These are phyloP conservation scores for Stentor coeruleus DNA, from an alignment of 73 alveolate genomes.

Conservation along the genomic window DNA sequence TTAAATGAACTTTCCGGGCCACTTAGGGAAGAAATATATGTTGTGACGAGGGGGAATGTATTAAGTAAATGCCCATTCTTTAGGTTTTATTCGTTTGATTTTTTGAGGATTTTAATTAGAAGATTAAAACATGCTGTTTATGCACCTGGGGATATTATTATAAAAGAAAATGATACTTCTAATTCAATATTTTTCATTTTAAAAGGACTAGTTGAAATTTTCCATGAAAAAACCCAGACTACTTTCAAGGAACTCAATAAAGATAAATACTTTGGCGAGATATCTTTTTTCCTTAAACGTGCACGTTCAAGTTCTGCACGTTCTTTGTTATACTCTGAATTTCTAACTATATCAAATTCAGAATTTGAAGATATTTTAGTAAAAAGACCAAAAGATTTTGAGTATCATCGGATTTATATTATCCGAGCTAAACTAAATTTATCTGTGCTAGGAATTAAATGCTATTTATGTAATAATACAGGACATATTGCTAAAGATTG, in stretches of 20 bases:
- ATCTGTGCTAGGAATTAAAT: neutral
- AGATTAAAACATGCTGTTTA: conserved; percentile 55
- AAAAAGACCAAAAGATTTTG: neutral
- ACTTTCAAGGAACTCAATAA: neutral
- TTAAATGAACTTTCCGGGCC: conserved; percentile 24
- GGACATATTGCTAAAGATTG: conserved; percentile 5
- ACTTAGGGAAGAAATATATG: conserved; percentile 36
- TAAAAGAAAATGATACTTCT: conserved; percentile 73
- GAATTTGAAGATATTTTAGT: neutral
- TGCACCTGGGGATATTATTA: conserved; percentile 62
- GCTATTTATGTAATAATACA: neutral
- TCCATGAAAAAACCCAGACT: conserved; percentile 23
- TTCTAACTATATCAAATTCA: neutral
- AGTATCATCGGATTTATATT: neutral
- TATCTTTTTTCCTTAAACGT: conserved; percentile 44
- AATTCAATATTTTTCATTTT: conserved; percentile 56
- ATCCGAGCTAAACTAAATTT: neutral
- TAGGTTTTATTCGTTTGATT: neutral
- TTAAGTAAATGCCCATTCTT: conserved; percentile 29
- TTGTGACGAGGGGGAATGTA: conserved; percentile 30
- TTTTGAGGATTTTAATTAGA: conserved; percentile 33
- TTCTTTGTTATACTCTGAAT: conserved; percentile 35
- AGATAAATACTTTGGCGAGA: conserved; percentile 41
- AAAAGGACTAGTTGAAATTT: conserved; percentile 57
- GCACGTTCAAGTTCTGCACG: conserved; percentile 45